phyloP scores from a whole-genome alignment of 805 yeast species.

The Saccharomycopsis sp. region DNA sequence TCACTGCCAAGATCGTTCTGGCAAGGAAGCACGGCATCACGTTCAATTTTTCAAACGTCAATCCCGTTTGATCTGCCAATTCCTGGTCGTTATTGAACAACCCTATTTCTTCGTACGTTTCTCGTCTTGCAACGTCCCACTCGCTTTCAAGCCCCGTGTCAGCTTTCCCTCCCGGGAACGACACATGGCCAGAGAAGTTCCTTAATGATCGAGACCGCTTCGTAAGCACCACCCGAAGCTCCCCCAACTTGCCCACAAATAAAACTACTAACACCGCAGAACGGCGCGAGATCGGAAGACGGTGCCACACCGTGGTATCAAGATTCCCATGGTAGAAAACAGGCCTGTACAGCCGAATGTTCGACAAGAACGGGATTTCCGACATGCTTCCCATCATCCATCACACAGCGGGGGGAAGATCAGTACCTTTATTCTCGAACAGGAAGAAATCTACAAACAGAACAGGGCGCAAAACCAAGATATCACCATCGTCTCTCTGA shows the following conservation, averaged over 20 bases:
- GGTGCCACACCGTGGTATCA: conserved; percentile 47
- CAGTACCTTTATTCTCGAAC: too few species aligned
- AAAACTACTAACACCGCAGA: conserved; percentile 73
- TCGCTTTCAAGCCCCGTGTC: conserved; percentile 59
- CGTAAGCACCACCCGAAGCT: conserved; percentile 69
- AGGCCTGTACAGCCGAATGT: conserved; percentile 11
- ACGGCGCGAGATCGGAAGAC: conserved; percentile 55
- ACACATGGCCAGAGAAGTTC: conserved; percentile 81
- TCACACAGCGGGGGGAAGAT: too few species aligned
- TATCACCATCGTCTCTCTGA: too few species aligned
- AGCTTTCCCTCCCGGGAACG: conserved; percentile 91
- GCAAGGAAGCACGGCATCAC: conserved; percentile 73
- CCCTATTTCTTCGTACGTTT: conserved; percentile 84
- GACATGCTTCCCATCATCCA: too few species aligned
- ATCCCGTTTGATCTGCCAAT: conserved; percentile 38
- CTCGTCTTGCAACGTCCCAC: conserved; percentile 71
- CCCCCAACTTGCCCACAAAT: conserved; percentile 65
- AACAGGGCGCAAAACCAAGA: too few species aligned
- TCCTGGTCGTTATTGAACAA: conserved; percentile 40
- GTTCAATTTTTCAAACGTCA: conserved; percentile 50
- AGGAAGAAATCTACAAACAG: too few species aligned
- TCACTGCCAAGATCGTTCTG: conserved; percentile 71
- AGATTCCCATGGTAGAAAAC: conserved; percentile 9
- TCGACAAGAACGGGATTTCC: conserved; percentile 5
- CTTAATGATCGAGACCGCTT: conserved; percentile 61